Percentiles rank a stretch among this genome's conserved stretches.
These are phyloP conservation scores for Wickerhamomyces canadensis DNA, from an alignment of 805 yeast genomes.

Conservation along the genomic window DNA sequence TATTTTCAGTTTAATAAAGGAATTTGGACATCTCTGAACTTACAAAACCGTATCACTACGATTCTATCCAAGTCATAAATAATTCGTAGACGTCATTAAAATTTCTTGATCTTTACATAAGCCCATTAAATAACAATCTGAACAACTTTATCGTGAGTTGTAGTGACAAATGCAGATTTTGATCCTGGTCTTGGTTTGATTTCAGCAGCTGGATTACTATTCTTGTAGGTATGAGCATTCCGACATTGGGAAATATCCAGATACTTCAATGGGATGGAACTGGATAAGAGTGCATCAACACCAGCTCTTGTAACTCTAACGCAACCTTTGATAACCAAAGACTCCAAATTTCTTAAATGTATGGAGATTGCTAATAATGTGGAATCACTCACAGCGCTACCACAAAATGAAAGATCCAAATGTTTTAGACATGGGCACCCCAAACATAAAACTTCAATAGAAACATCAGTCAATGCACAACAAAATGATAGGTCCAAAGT, in stretches of 20 bases:
- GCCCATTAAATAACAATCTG: slow-evolving; percentile 44
- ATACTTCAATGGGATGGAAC: slow-evolving; percentile 44
- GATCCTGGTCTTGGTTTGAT: slow-evolving; percentile 46
- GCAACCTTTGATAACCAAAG: slow-evolving; percentile 59
- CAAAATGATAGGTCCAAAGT: slow-evolving; percentile 64
- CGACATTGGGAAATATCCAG: slow-evolving; percentile 69
- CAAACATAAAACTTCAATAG: slow-evolving; percentile 59
- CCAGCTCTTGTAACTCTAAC: slow-evolving; percentile 74
- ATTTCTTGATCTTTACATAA: no score
- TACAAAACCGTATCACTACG: no score
- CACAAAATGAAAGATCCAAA: slow-evolving; percentile 67
- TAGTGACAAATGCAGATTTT: slow-evolving; percentile 53
- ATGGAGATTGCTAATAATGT: slow-evolving; percentile 56
- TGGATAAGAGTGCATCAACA: slow-evolving; percentile 58
- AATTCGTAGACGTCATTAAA: no score
- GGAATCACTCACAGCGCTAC: slow-evolving; percentile 72
- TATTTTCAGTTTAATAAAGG: no score
- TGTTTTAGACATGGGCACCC: slow-evolving; percentile 54
- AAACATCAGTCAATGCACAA: slow-evolving; percentile 65
- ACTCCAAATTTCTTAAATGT: slow-evolving; percentile 43
- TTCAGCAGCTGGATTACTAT: slow-evolving; percentile 51
- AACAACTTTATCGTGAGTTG: slow-evolving; percentile 46
- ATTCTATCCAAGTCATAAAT: no score
- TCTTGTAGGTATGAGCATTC: slow-evolving; percentile 59
- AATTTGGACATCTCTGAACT: no score